A percentile compares a stretch with the other conserved stretches of the same genome.
These are phyloP conservation scores for Mixia osmundae DNA, from an alignment of 1,284 basidiomycete genomes.

Conservation along the genomic window DNA sequence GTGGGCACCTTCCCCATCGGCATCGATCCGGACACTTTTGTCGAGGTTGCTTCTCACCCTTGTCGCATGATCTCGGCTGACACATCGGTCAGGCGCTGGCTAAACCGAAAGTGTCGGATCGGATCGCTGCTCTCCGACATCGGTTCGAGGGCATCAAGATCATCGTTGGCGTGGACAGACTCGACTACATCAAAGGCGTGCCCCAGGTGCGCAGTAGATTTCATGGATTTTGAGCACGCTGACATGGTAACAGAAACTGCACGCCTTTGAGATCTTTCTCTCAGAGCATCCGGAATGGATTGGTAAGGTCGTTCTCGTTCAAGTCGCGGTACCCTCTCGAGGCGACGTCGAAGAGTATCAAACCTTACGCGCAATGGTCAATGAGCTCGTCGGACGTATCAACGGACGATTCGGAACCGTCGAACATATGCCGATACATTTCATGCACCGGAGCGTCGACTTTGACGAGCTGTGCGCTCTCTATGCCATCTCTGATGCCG, in stretches of 20 bases:
- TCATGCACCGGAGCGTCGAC: constrained; percentile 74
- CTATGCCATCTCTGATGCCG: constrained; percentile 89
- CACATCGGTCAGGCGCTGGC: constrained; percentile 36
- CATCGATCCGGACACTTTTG: constrained; percentile 82
- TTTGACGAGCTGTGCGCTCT: constrained; percentile 93
- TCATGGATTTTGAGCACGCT: too few relatives aligned
- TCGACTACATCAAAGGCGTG: constrained; percentile 99
- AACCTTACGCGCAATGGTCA: constrained; percentile 82
- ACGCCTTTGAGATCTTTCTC: constrained; percentile 87
- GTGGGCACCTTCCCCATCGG: constrained; percentile 98
- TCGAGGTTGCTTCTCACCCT: constrained; percentile 31
- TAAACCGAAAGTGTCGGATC: constrained; percentile 49
- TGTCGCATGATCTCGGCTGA: not conserved
- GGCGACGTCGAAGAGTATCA: constrained; percentile 99
- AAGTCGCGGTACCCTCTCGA: constrained; percentile 87
- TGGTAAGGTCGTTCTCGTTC: constrained; percentile 89
- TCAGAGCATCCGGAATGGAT: constrained; percentile 98
- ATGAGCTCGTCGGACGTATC: constrained; percentile 92
- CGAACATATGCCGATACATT: constrained; percentile 97
- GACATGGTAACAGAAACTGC: too few relatives aligned
- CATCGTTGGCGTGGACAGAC: constrained; percentile 89
- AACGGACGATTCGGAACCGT: constrained; percentile 96
- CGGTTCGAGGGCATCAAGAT: constrained; percentile 88
- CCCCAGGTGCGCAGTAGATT: too few relatives aligned
- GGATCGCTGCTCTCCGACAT: constrained; percentile 58